These are phyloP conservation scores for Bipolaris sorokiniana DNA, from an alignment of 2,329 filamentous ascomycete genomes.

Conservation along the genomic window DNA sequence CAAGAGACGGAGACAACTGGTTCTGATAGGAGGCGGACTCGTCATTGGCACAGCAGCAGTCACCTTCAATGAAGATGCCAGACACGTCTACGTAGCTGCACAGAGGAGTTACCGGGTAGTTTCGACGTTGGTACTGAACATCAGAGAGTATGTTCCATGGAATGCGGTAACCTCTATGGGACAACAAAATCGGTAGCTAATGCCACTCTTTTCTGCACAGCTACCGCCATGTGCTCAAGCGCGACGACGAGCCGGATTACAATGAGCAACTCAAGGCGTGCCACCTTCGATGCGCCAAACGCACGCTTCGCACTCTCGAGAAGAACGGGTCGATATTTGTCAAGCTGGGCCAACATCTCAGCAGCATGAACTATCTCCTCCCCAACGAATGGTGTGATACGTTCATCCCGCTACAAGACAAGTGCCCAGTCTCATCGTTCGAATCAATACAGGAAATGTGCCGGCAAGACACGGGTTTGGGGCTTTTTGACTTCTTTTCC, in stretches of 20 bases:
- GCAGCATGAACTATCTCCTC: constrained; percentile 92
- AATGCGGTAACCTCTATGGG: not conserved
- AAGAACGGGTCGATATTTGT: constrained; percentile 99
- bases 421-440: constrained; percentile 89
- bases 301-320: constrained; percentile 85
- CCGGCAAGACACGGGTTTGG: constrained; percentile 76
- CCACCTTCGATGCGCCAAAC: constrained; percentile 88
- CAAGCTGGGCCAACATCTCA: constrained; percentile 94
- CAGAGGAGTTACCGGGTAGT: constrained; percentile 82
- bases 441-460: constrained; percentile 90
- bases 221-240: constrained; percentile 84
- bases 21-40: constrained; percentile 35
- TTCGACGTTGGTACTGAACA: constrained; percentile 75
- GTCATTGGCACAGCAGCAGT: constrained; percentile 53
- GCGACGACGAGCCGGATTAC: constrained; percentile 68
- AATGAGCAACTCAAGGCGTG: constrained; percentile 77
- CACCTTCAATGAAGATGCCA: constrained; percentile 69
- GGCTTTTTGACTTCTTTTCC: constrained; percentile 82
- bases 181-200: constrained; percentile 20
- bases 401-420: constrained; percentile 94
- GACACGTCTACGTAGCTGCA: constrained; percentile 74
- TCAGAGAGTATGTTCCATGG: constrained; percentile 74
- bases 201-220: constrained; percentile 54
- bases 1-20: constrained; percentile 37
- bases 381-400: constrained; percentile 93